These are phyloP conservation scores for Neocatenulostroma microsporum DNA, from an alignment of 2,329 filamentous ascomycete species.

Conservation along the genomic window DNA sequence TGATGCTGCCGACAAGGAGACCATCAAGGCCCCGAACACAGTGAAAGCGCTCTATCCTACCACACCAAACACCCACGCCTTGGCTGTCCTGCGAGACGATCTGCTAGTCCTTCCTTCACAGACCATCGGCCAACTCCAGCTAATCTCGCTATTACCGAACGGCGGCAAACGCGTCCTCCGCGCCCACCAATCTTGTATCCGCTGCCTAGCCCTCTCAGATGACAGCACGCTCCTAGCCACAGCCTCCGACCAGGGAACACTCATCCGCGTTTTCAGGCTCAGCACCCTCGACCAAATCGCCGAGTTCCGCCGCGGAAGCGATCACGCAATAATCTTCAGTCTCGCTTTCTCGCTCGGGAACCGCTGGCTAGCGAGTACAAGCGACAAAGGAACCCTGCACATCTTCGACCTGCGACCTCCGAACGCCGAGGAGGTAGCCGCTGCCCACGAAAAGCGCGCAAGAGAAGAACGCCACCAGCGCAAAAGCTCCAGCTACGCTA, in stretches of 20 bases:
- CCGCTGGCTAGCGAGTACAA: conserved; percentile 77
- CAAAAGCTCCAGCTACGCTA: conserved; percentile 15
- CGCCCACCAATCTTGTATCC: conserved; percentile 71
- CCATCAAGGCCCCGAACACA: conserved; percentile 19
- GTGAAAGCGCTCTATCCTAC: conserved; percentile 66
- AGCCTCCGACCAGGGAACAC: conserved; percentile 84
- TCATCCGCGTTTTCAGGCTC: conserved; percentile 79
- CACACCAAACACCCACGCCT: conserved; percentile 69
- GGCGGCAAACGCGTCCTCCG: conserved; percentile 88
- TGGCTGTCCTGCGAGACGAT: conserved; percentile 68
- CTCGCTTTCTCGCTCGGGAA: conserved; percentile 80
- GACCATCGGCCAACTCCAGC: conserved; percentile 77
- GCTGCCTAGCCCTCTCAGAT: conserved; percentile 69
- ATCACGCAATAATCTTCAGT: conserved; percentile 79
- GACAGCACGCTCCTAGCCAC: conserved; percentile 80
- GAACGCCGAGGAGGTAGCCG: background rate
- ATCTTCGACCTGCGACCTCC: conserved; percentile 72
- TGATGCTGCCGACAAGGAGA: conserved; percentile 1
- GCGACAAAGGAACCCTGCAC: conserved; percentile 92
- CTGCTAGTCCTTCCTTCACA: conserved; percentile 80
- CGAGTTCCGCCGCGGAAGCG: conserved; percentile 81
- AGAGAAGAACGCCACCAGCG: conserved; percentile 12
- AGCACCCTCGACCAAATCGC: conserved; percentile 69
- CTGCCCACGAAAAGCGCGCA: conserved; percentile 1
- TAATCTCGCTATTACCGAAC: conserved; percentile 69